Evolutionary conservation across 2,329 filamentous ascomycete species (phyloP).

Genomic region (Aspergillus neoniger): DNA sequence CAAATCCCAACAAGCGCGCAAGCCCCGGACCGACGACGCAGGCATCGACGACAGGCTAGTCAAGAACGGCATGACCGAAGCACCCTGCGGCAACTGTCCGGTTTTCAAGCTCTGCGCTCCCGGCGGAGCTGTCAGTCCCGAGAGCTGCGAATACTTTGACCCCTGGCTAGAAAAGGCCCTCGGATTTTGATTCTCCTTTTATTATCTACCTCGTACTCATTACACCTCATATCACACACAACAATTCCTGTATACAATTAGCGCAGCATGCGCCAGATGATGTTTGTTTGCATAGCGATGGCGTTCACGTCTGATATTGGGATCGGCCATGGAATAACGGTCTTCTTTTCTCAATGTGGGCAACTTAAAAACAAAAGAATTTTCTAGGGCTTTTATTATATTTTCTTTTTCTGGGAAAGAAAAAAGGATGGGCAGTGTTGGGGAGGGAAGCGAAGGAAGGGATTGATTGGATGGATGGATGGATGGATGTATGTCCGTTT

Average conservation of each 20-base stretch:
- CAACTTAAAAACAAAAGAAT: background rate
- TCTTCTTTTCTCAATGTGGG: constrained; percentile 15
- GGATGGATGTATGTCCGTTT: background rate
- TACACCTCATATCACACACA: background rate
- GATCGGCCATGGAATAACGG: constrained; percentile 11
- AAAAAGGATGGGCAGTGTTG: background rate
- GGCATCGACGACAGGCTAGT: constrained; percentile 46
- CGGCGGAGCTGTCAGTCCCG: constrained; percentile 84
- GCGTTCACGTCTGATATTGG: constrained; percentile 32
- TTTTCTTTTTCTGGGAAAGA: background rate
- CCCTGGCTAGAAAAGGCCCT: constrained; percentile 67
- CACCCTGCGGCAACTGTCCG: constrained; percentile 87
- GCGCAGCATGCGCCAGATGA: constrained; percentile 16
- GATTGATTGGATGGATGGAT: too few relatives aligned
- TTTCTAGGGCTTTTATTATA: background rate
- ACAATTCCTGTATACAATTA: constrained; percentile 15
- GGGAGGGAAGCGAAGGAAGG: too few relatives aligned
- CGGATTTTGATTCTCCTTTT: constrained; percentile 31
- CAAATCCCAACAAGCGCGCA: constrained; percentile 37
- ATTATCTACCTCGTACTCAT: background rate
- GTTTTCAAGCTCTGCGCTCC: constrained; percentile 92
- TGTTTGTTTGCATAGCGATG: constrained; percentile 42
- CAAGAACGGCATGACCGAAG: constrained; percentile 80
- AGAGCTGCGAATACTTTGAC: constrained; percentile 88
- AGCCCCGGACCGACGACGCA: constrained; percentile 30